These are phyloP conservation scores for Talaromyces thailandensis DNA, from an alignment of 495 filamentous ascomycete species.

Conservation along the genomic window DNA sequence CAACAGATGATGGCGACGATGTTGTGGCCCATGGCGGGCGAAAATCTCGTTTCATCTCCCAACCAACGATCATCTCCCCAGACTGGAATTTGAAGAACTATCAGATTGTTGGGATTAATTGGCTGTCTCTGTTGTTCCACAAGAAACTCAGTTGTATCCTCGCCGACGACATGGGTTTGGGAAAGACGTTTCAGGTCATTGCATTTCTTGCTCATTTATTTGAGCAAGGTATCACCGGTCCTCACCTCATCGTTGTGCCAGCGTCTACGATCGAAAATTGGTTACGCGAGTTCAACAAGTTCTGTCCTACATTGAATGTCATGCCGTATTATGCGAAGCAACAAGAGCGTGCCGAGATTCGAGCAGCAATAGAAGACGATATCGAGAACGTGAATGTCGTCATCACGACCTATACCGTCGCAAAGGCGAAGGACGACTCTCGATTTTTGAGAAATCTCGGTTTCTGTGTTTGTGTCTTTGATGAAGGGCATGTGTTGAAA, in stretches of 20 bases:
- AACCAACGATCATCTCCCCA: conserved; percentile 66
- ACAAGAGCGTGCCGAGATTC: conserved; percentile 53
- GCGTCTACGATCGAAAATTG: conserved; percentile 92
- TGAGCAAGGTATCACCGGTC: conserved; percentile 57
- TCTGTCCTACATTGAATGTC: conserved; percentile 67
- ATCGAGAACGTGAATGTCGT: conserved; percentile 68
- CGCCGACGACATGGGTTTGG: conserved; percentile 96
- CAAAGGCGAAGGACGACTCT: conserved; percentile 53
- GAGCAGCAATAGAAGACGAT: conserved; percentile 53
- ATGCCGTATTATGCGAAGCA: conserved; percentile 74
- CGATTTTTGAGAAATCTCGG: conserved; percentile 58
- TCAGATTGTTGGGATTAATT: conserved; percentile 90
- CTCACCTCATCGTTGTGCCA: conserved; percentile 84
- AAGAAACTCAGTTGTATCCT: conserved; percentile 77
- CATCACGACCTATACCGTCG: conserved; percentile 81
- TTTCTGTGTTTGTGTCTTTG: conserved; percentile 69
- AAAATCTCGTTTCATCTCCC: conserved; percentile 47
- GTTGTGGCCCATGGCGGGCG: conserved; percentile 25
- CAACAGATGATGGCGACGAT: conserved; percentile 48
- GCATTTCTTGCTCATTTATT: conserved; percentile 78
- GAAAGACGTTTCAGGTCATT: conserved; percentile 96
- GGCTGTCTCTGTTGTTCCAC: conserved; percentile 73
- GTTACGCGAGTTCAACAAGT: conserved; percentile 80
- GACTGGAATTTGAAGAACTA: conserved; percentile 77
- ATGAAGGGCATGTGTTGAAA: conserved; percentile 88